Evolutionary conservation across 2,329 filamentous ascomycete genomes (phyloP), one percentile per base, ranked within the genome.

Genomic region (Neonectria sp.): DNA sequence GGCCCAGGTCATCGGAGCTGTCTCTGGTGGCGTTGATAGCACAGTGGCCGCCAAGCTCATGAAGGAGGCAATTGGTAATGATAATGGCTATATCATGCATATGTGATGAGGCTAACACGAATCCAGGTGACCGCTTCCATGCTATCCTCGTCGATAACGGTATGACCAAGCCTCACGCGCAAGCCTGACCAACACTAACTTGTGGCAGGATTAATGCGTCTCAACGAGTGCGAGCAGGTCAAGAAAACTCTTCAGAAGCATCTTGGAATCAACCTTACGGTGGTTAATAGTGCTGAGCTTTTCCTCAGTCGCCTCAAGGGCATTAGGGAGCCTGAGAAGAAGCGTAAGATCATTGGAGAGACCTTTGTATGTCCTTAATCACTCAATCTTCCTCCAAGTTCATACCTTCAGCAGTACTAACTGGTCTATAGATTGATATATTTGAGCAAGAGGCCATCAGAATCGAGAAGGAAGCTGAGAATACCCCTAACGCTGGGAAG

Each of bases 141-240:
- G 94, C 94, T n/a, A 89, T 97, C 4, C 88, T 97, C 25, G 90
- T 97, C 9, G 92, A 98, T 82, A 97, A 93, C 72, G 95, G 94
- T 69, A 73, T 70, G 76, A 60, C 12, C 51, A 46, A 35, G 9
- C 45, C 21, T 55, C 68, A 65, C 46, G 65, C 37, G 55, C 45
- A 59, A 65, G 63, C n/a, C 67, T 63, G 52, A 48, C 60, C 59
- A 59, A 55, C 52, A 40, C 46, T 55, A 48, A 52, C 27, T 49
- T 29, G 24, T 68, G 49, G 37, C 72, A 74, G 81, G 80, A 24
- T 86, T 94, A 59, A 91, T 99, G 88, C 90, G 96, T 45, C 86
- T 96, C 33, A 91, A 97, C 77, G 96, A 98, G 81, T 95, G 92
- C 72, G 84, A 91, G 72, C 86, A 92, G 75, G 96, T 98, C 60